Evolutionary conservation across 2,329 filamentous ascomycete genomes (phyloP).

Genomic region (Ophiostoma angusticollis): DNA sequence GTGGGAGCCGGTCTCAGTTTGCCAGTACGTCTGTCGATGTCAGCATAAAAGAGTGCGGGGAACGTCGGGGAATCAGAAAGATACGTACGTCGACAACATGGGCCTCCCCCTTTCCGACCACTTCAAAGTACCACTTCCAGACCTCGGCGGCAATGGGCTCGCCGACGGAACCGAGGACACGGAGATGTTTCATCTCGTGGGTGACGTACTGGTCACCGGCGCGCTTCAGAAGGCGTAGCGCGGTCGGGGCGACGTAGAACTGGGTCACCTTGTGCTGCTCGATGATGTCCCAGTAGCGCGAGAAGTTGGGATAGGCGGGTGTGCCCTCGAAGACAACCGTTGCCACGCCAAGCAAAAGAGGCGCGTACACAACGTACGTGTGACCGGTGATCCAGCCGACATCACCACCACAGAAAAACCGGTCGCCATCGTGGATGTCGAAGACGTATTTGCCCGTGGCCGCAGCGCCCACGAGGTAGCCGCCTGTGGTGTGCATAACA

Average conservation of each 20-base stretch:
- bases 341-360: slow-evolving; percentile 79
- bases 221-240: slow-evolving; percentile 83
- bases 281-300: slow-evolving; percentile 97
- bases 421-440: slow-evolving; percentile 87
- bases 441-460: slow-evolving; percentile 97
- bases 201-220: slow-evolving; percentile 88
- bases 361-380: slow-evolving; percentile 95
- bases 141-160: slow-evolving; percentile 96
- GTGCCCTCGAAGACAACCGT: slow-evolving; percentile 98
- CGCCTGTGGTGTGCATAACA: slow-evolving; percentile 92
- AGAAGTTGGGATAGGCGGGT: slow-evolving; percentile 94
- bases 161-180: slow-evolving; percentile 86
- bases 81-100: slow-evolving; percentile 83
- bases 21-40: slow-evolving; percentile 79
- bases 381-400: slow-evolving; percentile 99
- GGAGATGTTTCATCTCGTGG: slow-evolving; percentile 75
- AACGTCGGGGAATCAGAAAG: too few species aligned
- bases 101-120: slow-evolving; percentile 83
- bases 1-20: slow-evolving; percentile 95
- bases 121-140: slow-evolving; percentile 99
- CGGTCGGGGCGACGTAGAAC: slow-evolving; percentile 96
- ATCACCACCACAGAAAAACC: slow-evolving; percentile 95
- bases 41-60: slow-evolving; percentile 12
- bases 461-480: slow-evolving; percentile 88
- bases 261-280: slow-evolving; percentile 91